Base-by-base conservation (phyloP, 441 rosid species). In the Eruca vesicaria region DNA sequence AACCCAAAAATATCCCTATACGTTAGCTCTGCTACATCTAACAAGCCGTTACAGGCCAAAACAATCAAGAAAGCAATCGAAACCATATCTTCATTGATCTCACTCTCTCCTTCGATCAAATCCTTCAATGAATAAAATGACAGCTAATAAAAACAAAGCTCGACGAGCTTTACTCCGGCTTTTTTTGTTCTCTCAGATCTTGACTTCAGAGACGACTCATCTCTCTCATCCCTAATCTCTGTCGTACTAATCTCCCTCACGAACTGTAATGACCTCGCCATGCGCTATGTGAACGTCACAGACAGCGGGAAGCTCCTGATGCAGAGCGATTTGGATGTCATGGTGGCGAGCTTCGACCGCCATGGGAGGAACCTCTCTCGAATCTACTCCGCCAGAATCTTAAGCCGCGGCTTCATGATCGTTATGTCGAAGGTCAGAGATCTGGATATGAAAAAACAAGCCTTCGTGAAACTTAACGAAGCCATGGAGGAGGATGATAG, bases 291-390 rank as follows among this genome's bases (percentile, higher is more conserved):
- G 56, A 88, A 93, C 83, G 86, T 89, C 72, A 82, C 94, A 0
- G 93, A 83, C 84, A 85, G 88, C 63, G 99, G 99, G 11, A 93
- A 93, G 93, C 95, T 95, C 15, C 79, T 93, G 86, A 95, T 95
- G 98, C 97, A 95, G 83, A 95, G 99, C 63, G 96, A 93, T 81
- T 84, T 95, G 71, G 98, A 95, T 71, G 83, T 87, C 5, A 70
- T 91, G 61, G 83, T 87, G 4, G 76, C 86, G 1, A 95, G 79
- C 66, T 81, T 93, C 56, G 95, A 89, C 55, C 64, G 65, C 0
- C 87, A 86, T 14, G 68, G 81, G 19, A 87, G 83, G 80, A 84
- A 83, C 60, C 82, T 96, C 20, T 80, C 89, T 38, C 90, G 83
- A 80, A 78, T 96, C 80, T 91, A 87, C 83, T 78, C 85, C 6